phyloP scores from a whole-genome alignment of 1,284 basidiomycete genomes.

The Leccinum glutinopallens region DNA sequence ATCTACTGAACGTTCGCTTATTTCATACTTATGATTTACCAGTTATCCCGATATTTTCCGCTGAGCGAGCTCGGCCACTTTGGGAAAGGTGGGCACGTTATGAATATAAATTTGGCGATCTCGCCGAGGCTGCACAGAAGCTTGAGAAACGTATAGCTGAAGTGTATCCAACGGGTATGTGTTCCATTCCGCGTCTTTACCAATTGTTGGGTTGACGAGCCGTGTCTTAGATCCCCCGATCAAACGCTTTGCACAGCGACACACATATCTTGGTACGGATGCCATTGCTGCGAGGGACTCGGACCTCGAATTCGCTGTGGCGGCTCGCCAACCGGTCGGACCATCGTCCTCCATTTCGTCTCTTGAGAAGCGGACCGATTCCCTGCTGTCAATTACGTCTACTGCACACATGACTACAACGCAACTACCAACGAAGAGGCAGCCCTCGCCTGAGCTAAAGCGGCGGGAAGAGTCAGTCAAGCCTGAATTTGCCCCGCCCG shows the following conservation, averaged over 20 bases:
- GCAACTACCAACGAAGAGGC: slow-evolving; percentile 27
- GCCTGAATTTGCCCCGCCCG: slow-evolving; percentile 46
- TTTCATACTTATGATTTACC: slow-evolving; percentile 38
- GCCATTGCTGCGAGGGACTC: slow-evolving; percentile 78
- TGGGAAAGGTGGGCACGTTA: slow-evolving; percentile 97
- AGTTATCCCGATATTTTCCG: slow-evolving; percentile 76
- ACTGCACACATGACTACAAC: slow-evolving; percentile 31
- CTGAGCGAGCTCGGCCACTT: slow-evolving; percentile 81
- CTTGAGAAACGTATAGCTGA: slow-evolving; percentile 89
- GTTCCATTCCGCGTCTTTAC: not conserved
- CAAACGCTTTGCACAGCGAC: slow-evolving; percentile 89
- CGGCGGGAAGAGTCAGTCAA: slow-evolving; percentile 46
- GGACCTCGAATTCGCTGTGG: slow-evolving; percentile 76
- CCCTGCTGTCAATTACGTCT: slow-evolving; percentile 44
- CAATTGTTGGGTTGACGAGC: not conserved
- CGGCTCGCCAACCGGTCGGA: slow-evolving; percentile 39
- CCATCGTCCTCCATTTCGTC: slow-evolving; percentile 32
- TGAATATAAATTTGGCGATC: slow-evolving; percentile 93
- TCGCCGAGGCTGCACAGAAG: slow-evolving; percentile 87
- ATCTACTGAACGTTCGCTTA: not conserved
- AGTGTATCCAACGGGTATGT: slow-evolving; percentile 79
- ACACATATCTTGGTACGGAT: slow-evolving; percentile 87
- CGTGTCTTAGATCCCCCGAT: slow-evolving; percentile 73
- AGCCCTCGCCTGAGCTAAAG: slow-evolving; percentile 40
- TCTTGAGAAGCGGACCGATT: slow-evolving; percentile 50